phyloP scores from a whole-genome alignment of 352 stramenopile species.

The Phytophthora cactorum region DNA sequence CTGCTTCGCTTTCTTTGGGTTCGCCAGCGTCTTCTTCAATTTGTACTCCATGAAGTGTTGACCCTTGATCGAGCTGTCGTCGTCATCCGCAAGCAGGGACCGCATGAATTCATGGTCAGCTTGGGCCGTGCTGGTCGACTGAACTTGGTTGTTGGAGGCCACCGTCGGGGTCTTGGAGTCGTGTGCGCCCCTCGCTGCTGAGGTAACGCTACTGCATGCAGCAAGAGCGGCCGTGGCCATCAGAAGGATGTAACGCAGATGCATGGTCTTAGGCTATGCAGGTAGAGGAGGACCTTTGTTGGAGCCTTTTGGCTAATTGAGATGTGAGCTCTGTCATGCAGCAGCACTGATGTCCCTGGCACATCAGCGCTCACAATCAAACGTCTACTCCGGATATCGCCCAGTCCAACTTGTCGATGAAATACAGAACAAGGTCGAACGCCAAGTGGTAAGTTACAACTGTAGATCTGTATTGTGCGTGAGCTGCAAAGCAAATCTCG shows the following conservation, averaged over 20 bases:
- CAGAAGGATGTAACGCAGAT: slow-evolving; percentile 1
- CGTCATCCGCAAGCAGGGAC: slow-evolving; percentile 6
- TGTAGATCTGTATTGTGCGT: no score
- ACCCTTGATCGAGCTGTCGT: not conserved
- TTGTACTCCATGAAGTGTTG: slow-evolving; percentile 21
- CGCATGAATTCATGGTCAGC: slow-evolving; percentile 6
- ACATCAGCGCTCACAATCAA: no score
- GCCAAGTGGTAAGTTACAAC: no score
- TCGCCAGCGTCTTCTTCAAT: slow-evolving; percentile 15
- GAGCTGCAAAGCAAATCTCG: no score
- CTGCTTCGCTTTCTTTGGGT: slow-evolving; percentile 24
- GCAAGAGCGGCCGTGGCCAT: not conserved
- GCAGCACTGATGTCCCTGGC: no score
- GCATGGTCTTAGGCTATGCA: not conserved
- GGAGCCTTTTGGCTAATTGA: not conserved
- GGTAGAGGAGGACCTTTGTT: not conserved
- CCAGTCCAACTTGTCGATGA: no score
- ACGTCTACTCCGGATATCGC: no score
- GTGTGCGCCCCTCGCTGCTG: not conserved
- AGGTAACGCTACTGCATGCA: no score
- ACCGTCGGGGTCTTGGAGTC: not conserved
- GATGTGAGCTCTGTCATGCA: not conserved
- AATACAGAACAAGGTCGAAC: no score
- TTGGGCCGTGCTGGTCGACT: not conserved
- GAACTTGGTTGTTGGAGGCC: not conserved